Evolutionary conservation across 495 filamentous ascomycete genomes (phyloP).

Genomic region (Hypoxylon subgilvum): DNA sequence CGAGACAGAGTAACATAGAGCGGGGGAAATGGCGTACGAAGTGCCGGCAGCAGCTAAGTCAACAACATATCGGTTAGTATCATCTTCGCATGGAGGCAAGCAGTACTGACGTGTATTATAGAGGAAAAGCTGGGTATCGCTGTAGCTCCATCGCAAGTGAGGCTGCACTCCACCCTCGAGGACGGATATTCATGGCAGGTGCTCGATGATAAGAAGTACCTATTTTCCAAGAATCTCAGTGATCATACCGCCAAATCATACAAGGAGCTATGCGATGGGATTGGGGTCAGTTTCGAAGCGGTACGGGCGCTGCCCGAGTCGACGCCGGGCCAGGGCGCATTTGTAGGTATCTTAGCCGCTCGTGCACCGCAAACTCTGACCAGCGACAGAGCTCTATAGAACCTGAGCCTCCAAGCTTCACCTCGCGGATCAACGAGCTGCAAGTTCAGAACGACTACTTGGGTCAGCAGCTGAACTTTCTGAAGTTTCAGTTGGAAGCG

Average conservation of each 20-base stretch:
- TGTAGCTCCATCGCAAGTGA: background rate
- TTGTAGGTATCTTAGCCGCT: background rate
- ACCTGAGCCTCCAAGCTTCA: background rate
- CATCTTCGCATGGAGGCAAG: background rate
- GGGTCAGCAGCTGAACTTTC: background rate
- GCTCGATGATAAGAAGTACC: conserved; percentile 2
- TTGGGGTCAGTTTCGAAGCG: background rate
- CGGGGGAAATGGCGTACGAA: conserved; percentile 1
- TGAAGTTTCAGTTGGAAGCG: background rate
- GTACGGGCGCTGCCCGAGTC: background rate
- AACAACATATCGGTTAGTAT: conserved; percentile 1
- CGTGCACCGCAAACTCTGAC: background rate
- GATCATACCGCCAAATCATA: conserved; percentile 3
- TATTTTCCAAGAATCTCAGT: conserved; percentile 17
- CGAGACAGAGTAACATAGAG: conserved; percentile 3
- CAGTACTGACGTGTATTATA: background rate
- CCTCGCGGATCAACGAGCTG: background rate
- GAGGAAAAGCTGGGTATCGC: background rate
- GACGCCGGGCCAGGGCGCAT: background rate
- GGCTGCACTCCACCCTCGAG: conserved; percentile 4
- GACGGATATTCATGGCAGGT: conserved; percentile 8
- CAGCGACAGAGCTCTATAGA: background rate
- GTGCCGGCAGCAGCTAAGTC: background rate
- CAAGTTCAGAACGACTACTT: conserved; percentile 1
- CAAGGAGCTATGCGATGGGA: conserved; percentile 4